Evolutionary conservation across 768 basidiomycete genomes (phyloP), one percentile per base, ranked within the genome.

Genomic region (Filobasidium wieringae): DNA sequence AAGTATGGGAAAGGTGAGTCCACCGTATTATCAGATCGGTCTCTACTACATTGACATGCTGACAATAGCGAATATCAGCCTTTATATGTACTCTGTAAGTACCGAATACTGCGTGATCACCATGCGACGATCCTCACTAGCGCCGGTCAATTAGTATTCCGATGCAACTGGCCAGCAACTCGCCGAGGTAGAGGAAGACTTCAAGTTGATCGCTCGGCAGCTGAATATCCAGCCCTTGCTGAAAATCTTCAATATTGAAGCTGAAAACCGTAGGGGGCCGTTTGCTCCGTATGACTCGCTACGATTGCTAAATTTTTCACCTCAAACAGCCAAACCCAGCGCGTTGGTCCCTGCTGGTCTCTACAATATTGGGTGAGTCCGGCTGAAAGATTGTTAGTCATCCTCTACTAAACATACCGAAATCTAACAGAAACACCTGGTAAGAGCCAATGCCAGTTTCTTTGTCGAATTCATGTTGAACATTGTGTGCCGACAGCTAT

Each of bases 391-490:
- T n/a, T n/a, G n/a, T n/a, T n/a, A n/a, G n/a, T n/a, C n/a, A n/a
- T n/a, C n/a, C n/a, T n/a, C n/a, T n/a, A n/a, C n/a, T n/a, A n/a
- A n/a, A n/a, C n/a, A n/a, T n/a, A n/a, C n/a, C n/a, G n/a, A n/a
- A n/a, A n/a, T n/a, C n/a, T n/a, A 2, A 49, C n/a, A 72, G 70
- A 43, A 73, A 73, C 40, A 73, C 72, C 27, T 73, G 72, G 69
- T 70, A 45, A 47, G 64, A 33, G 61, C 12, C n/a, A n/a, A n/a
- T n/a, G n/a, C n/a, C n/a, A n/a, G n/a, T n/a, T n/a, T n/a, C n/a
- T n/a, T n/a, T n/a, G n/a, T n/a, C n/a, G n/a, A 26, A n/a, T 15
- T 7, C 17, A 2, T 47, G 3, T 32, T 7, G 1, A 19, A 7
- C 15, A 3, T 12, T 27, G 9, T 27, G 37, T 47, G 12, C 47